phyloP scores from a whole-genome alignment of 768 basidiomycete species.

The Boletellus ananiceps region DNA sequence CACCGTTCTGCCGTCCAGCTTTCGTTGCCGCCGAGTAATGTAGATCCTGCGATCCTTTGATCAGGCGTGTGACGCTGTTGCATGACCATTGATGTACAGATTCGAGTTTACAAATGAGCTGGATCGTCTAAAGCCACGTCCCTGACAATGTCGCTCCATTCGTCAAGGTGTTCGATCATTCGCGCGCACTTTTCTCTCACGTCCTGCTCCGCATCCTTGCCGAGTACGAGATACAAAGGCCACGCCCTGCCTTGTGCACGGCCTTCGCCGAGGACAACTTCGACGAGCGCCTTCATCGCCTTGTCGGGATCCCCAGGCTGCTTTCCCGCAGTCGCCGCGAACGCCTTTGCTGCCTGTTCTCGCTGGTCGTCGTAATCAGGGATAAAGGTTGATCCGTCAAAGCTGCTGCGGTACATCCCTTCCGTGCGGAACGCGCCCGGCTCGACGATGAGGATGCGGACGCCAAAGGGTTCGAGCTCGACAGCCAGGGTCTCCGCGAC shows the following conservation, averaged over 20 bases:
- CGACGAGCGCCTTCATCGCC: slow-evolving; percentile 47
- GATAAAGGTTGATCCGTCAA: slow-evolving; percentile 39
- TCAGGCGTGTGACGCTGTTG: no score
- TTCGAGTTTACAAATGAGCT: no score
- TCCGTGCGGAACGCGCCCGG: slow-evolving; percentile 62
- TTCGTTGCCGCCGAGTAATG: no score
- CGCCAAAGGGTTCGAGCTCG: slow-evolving; percentile 52
- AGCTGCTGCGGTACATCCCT: slow-evolving; percentile 43
- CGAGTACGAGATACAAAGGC: slow-evolving; percentile 48
- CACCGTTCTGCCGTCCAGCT: no score
- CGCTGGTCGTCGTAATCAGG: slow-evolving; percentile 47
- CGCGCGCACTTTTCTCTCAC: slow-evolving; percentile 44
- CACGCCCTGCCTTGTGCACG: slow-evolving; percentile 41
- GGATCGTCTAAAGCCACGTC: slow-evolving; percentile 37
- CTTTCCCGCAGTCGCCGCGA: slow-evolving; percentile 36
- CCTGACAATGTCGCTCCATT: slow-evolving; percentile 49
- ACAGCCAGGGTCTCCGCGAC: slow-evolving; percentile 49
- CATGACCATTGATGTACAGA: no score
- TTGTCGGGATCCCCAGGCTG: slow-evolving; percentile 55
- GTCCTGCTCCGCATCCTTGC: slow-evolving; percentile 50
- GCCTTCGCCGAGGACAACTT: slow-evolving; percentile 48
- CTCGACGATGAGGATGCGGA: slow-evolving; percentile 53
- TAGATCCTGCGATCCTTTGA: no score
- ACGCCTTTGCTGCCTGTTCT: slow-evolving; percentile 27
- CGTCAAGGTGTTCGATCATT: slow-evolving; percentile 45